A percentile compares a stretch with the other conserved stretches of the same genome.
These are phyloP conservation scores for Aspergillus amoenus DNA, from an alignment of 2,329 filamentous ascomycete genomes.

Conservation along the genomic window DNA sequence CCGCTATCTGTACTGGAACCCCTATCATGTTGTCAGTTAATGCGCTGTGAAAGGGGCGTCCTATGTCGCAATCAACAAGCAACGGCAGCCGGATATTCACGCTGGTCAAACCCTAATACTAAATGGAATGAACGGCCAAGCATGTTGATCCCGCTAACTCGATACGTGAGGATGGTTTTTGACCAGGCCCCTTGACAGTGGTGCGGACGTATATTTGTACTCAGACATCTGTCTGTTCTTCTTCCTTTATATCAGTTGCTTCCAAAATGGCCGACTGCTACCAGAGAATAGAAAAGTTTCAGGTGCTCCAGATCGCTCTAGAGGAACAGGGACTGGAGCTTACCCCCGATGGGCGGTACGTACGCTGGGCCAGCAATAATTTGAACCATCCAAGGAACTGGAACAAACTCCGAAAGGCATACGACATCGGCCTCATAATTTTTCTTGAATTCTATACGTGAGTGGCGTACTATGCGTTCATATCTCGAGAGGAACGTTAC, in stretches of 20 bases:
- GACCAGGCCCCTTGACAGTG: conserved; percentile 6
- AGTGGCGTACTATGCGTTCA: not conserved
- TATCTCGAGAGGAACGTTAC: too few species aligned
- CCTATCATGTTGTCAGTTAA: not conserved
- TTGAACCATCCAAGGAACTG: conserved; percentile 25
- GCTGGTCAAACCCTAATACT: not conserved
- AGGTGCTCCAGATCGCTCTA: conserved; percentile 1
- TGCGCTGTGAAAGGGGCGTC: not conserved
- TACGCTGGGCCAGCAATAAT: conserved; percentile 19
- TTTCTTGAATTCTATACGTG: conserved; percentile 26
- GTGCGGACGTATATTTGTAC: conserved; percentile 10
- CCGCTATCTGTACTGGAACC: not conserved
- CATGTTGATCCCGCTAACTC: conserved; percentile 9
- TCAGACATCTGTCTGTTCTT: not conserved
- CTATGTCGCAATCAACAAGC: not conserved
- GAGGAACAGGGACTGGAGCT: conserved; percentile 17
- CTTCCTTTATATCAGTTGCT: not conserved
- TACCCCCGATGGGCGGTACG: conserved; percentile 14
- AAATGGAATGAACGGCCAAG: conserved; percentile 5
- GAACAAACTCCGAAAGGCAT: conserved; percentile 19
- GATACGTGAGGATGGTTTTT: conserved; percentile 8
- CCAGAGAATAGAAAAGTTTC: conserved; percentile 5
- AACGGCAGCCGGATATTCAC: not conserved
- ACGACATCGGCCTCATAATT: conserved; percentile 23
- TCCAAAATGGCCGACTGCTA: conserved; percentile 9